Evolutionary conservation across 306 rosid species (phyloP).

Genomic region (Morella rubra): DNA sequence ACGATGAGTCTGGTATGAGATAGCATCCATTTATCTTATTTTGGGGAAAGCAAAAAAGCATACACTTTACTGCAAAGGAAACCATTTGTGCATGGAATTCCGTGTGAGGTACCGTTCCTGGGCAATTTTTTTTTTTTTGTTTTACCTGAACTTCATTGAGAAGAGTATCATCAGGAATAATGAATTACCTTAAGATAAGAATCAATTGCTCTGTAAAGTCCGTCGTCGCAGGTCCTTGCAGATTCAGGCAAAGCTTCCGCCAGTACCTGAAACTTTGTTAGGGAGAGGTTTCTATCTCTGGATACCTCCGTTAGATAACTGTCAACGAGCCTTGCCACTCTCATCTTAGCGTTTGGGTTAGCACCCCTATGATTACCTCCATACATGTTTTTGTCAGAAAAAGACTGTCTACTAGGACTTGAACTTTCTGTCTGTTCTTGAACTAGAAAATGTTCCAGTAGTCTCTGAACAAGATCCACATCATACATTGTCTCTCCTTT

Average conservation of each 20-base stretch:
- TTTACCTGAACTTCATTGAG: not conserved
- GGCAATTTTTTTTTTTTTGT: not conserved
- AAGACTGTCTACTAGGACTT: slow-evolving; percentile 64
- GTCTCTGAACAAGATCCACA: slow-evolving; percentile 92
- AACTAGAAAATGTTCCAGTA: slow-evolving; percentile 89
- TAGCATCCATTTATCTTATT: not conserved
- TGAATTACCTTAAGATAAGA: slow-evolving; percentile 85
- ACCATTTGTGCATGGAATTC: slow-evolving; percentile 5
- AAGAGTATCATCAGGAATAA: not conserved
- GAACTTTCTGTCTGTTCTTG: slow-evolving; percentile 85
- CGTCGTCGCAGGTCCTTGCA: slow-evolving; percentile 95
- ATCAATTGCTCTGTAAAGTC: slow-evolving; percentile 95
- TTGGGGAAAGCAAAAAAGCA: not conserved
- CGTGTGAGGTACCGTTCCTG: not conserved
- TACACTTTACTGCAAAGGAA: not conserved
- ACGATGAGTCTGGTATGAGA: slow-evolving; percentile 8
- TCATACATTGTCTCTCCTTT: slow-evolving; percentile 77
- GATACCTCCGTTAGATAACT: slow-evolving; percentile 97
- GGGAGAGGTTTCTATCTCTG: slow-evolving; percentile 84
- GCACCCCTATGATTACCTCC: slow-evolving; percentile 43
- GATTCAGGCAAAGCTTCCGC: slow-evolving; percentile 99
- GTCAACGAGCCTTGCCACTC: slow-evolving; percentile 96
- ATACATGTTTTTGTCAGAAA: slow-evolving; percentile 54
- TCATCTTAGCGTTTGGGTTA: slow-evolving; percentile 74
- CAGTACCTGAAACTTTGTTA: slow-evolving; percentile 95